Conservation (phyloP, 371 early-diverging fungal species). For the Coemansia sp. region DNA sequence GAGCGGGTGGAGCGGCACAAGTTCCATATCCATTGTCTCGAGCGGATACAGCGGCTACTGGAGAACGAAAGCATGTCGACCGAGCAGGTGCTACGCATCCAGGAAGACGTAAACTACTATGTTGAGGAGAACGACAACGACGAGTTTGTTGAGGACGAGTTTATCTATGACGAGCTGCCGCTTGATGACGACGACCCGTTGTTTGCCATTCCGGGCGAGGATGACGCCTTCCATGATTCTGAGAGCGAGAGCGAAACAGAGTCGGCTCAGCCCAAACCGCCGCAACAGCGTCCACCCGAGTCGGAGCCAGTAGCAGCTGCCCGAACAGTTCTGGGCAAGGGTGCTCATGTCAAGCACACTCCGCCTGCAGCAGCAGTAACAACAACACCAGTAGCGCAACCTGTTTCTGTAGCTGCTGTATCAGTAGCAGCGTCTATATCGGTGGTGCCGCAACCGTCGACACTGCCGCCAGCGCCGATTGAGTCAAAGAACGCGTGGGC, state of each 20-base stretch:
- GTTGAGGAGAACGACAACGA: conserved; percentile 84
- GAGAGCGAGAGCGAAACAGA: conserved; percentile 26
- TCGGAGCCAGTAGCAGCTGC: conserved; percentile 21
- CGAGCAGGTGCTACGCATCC: conserved; percentile 68
- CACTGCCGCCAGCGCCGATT: conserved; percentile 47
- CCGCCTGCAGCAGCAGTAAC: background rate
- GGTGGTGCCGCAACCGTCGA: conserved; percentile 31
- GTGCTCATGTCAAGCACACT: conserved; percentile 6
- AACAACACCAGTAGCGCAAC: background rate
- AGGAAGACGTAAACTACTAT: conserved; percentile 88
- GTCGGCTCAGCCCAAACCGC: background rate
- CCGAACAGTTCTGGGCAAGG: conserved; percentile 22
- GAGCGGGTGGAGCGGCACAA: conserved; percentile 81
- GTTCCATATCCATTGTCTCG: conserved; percentile 83
- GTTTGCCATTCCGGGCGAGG: conserved; percentile 46
- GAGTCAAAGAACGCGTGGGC: conserved; percentile 52
- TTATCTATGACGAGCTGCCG: conserved; percentile 88
- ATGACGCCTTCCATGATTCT: conserved; percentile 25
- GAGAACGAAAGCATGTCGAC: conserved; percentile 87
- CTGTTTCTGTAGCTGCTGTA: background rate
- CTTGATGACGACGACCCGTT: conserved; percentile 86
- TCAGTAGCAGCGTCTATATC: conserved; percentile 6
- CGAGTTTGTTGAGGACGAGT: conserved; percentile 89
- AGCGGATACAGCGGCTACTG: conserved; percentile 83
- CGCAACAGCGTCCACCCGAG: conserved; percentile 8